Evolutionary conservation across 1,139 yeast genomes (phyloP), one percentile per base, ranked within the genome.

Genomic region (Nadsonia commutata): DNA sequence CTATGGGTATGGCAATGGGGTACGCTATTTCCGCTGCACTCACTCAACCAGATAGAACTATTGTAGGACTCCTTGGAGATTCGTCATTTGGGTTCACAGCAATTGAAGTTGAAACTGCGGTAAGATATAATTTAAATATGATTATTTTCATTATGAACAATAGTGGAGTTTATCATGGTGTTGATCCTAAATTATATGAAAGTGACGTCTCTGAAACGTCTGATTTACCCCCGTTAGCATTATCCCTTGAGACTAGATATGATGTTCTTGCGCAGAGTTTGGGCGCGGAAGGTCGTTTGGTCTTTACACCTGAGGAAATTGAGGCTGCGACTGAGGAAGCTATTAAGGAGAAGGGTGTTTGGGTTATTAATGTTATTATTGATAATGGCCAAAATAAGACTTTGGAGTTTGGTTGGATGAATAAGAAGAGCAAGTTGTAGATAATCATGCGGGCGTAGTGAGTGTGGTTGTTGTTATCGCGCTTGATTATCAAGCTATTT

Each of bases 41-140:
- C 2, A 68, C 73, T 0, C 49, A 60, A 8, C 77, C 78, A 0
- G 54, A 60, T 1, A 61, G 66, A 40, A 56, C 62, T 9, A 75
- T 76, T 0, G 59, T 78, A 2, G 72, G 78, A n/a, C 71, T 78
- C 38, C 79, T 75, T 53, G 84, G 84, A 3, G 84, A 78, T 55
- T 78, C 84, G 1, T 83, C 84, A 1, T 76, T 78, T 61, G 84
- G 84, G 1, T 78, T 78, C 53, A 72, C 80, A 2, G 80, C 74
- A 0, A 68, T 76, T 66, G 84, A 78, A 49, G 52, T 78, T 18
- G 84, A 78, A 51, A 78, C 84, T 0, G 72, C 79, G 1, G 74
- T 72, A 4, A 60, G 84, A 39, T 59, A 67, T 21, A 57, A 65
- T 7, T 56, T 77, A 33, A 78, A 78, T 2, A 57, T 76, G 49